Percentiles rank a stretch among this genome's conserved stretches.
Evolutionary conservation across 1,139 yeast species (phyloP).

Genomic region (Taphrina pruni): DNA sequence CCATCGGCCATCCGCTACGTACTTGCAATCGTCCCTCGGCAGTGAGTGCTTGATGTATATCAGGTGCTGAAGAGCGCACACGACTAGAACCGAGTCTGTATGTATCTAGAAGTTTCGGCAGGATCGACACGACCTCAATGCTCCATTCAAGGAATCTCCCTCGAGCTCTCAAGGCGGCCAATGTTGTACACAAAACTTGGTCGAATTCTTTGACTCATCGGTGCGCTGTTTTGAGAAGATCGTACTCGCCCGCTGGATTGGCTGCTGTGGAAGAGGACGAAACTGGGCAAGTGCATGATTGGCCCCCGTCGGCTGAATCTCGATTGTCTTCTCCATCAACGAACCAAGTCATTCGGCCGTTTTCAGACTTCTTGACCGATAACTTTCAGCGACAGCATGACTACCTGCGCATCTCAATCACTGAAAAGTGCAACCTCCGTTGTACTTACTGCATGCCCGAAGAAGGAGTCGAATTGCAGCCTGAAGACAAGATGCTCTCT

Average conservation of each 20-base stretch:
- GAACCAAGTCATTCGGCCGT: conserved; percentile 46
- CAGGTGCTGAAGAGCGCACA: too few relatives aligned
- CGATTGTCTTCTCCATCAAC: neutral
- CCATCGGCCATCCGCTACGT: conserved; percentile 5
- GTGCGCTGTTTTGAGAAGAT: neutral
- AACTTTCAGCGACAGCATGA: conserved; percentile 57
- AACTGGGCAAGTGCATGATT: neutral
- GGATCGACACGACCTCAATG: neutral
- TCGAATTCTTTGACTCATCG: neutral
- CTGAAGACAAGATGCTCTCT: conserved; percentile 54
- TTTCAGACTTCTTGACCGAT: conserved; percentile 57
- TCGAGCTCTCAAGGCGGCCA: neutral
- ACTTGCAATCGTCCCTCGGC: too few relatives aligned
- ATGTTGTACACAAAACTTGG: neutral
- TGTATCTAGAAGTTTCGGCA: neutral
- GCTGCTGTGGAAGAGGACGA: conserved; percentile 1
- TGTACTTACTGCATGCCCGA: conserved; percentile 65
- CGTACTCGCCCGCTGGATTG: neutral
- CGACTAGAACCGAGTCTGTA: neutral
- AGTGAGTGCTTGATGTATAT: too few relatives aligned
- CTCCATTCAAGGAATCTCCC: neutral
- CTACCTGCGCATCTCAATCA: conserved; percentile 58
- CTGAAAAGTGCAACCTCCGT: conserved; percentile 60
- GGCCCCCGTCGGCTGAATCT: neutral
- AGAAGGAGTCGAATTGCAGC: conserved; percentile 59